Evolutionary conservation across 2,329 filamentous ascomycete species (phyloP).

Genomic region (Periglandula ipomoeae): DNA sequence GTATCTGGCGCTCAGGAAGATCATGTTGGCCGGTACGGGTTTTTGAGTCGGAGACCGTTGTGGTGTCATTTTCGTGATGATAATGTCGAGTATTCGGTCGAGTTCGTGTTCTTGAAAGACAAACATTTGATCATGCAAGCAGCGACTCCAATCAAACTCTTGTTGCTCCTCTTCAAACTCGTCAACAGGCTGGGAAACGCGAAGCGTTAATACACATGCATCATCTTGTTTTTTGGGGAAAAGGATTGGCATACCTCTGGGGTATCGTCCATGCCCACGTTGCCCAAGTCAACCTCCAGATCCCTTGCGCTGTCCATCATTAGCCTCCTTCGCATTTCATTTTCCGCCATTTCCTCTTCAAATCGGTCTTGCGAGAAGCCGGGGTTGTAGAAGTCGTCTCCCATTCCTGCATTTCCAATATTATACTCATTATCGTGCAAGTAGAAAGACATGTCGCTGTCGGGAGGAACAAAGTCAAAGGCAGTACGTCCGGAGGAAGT

Average conservation of each 20-base stretch:
- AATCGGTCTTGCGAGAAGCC: slow-evolving; percentile 90
- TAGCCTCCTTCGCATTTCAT: slow-evolving; percentile 87
- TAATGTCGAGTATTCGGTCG: slow-evolving; percentile 82
- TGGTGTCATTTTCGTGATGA: slow-evolving; percentile 97
- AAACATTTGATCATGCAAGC: slow-evolving; percentile 98
- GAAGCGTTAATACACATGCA: slow-evolving; percentile 17
- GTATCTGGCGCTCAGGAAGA: slow-evolving; percentile 91
- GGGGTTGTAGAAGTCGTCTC: slow-evolving; percentile 87
- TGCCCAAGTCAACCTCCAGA: slow-evolving; percentile 90
- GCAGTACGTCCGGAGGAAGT: slow-evolving; percentile 90
- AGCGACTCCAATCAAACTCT: slow-evolving; percentile 93
- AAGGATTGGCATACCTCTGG: slow-evolving; percentile 57
- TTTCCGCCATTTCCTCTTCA: slow-evolving; percentile 95
- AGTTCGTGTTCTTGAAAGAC: slow-evolving; percentile 95
- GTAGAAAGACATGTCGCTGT: slow-evolving; percentile 95
- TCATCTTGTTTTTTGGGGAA: neutral
- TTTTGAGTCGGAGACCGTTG: slow-evolving; percentile 95
- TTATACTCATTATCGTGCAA: slow-evolving; percentile 89
- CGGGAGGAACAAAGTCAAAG: slow-evolving; percentile 89
- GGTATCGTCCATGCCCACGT: slow-evolving; percentile 90
- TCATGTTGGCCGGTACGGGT: slow-evolving; percentile 91
- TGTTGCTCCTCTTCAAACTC: slow-evolving; percentile 83
- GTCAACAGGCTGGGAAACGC: slow-evolving; percentile 47
- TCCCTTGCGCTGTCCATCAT: slow-evolving; percentile 99
- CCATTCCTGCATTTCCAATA: slow-evolving; percentile 69